Percentiles rank a stretch among this genome's conserved stretches.
phyloP scores from a whole-genome alignment of 192 early-diverging fungal species.

The Kickxella alabastrina region DNA sequence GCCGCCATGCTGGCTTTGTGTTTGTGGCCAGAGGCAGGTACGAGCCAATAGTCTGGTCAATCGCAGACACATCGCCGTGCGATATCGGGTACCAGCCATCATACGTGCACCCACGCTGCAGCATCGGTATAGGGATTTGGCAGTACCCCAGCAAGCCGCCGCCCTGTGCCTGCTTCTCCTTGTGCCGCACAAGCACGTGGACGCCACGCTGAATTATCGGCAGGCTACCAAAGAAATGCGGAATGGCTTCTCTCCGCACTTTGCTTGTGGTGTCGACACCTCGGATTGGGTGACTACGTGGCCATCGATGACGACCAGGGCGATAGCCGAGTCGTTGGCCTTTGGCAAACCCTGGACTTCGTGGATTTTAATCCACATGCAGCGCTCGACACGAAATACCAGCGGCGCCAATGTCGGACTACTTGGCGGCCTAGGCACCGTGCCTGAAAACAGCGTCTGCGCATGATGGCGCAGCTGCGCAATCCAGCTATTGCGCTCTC shows the following conservation, averaged over 20 bases:
- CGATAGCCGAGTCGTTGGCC: conserved; percentile 1
- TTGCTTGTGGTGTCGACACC: conserved; percentile 6
- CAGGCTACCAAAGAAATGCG: conserved; percentile 39
- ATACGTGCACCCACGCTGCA: conserved; percentile 32
- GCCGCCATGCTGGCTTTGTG: conserved; percentile 14
- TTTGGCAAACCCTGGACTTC: conserved; percentile 20
- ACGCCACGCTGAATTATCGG: conserved; percentile 19
- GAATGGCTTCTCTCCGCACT: conserved; percentile 2
- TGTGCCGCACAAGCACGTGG: conserved; percentile 17
- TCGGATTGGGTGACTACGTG: conserved; percentile 23
- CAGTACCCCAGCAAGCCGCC: conserved; percentile 35
- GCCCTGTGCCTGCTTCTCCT: conserved; percentile 2
- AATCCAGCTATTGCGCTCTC: conserved; percentile 45
- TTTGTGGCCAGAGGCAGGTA: conserved; percentile 21
- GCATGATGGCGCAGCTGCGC: conserved; percentile 23
- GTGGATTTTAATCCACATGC: conserved; percentile 40
- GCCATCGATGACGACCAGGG: conserved; percentile 28
- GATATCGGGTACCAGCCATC: conserved; percentile 50
- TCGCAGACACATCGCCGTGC: conserved; percentile 17
- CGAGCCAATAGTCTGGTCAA: conserved; percentile 5
- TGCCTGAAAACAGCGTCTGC: conserved; percentile 6
- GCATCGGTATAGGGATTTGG: conserved; percentile 28
- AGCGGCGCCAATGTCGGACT: conserved; percentile 5
- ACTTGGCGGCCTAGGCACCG: conserved; percentile 1
- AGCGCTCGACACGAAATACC: conserved; percentile 30